phyloP scores from a whole-genome alignment of 192 early-diverging fungal genomes.

The Spizellomyces sp. region DNA sequence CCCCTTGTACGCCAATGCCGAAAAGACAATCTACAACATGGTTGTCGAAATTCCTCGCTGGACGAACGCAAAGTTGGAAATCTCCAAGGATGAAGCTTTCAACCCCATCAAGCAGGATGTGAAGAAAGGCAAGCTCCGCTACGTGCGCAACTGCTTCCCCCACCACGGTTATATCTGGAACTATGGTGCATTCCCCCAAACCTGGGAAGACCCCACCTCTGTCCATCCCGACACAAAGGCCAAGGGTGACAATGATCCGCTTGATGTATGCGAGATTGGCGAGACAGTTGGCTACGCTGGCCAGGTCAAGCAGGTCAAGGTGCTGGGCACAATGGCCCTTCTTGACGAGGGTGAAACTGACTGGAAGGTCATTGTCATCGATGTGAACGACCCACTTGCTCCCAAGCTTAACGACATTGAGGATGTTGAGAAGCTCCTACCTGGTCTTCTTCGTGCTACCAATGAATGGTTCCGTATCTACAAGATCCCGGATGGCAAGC shows the following conservation, averaged over 20 bases:
- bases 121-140: conserved; percentile 99
- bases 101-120: conserved; percentile 99
- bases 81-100: conserved; percentile 92
- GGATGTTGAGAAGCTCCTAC: conserved; percentile 97
- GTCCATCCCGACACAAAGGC: conserved; percentile 93
- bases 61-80: conserved; percentile 99
- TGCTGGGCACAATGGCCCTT: conserved; percentile 97
- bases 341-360: conserved; percentile 99
- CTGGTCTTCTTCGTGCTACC: conserved; percentile 92
- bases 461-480: conserved; percentile 99
- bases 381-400: conserved; percentile 96
- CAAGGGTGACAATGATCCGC: conserved; percentile 94
- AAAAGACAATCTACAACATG: conserved; percentile 95
- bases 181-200: conserved; percentile 99
- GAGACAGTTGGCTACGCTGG: conserved; percentile 88
- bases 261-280: conserved; percentile 99
- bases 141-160: conserved; percentile 98
- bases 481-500: conserved; percentile 99
- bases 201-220: conserved; percentile 97
- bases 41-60: conserved; percentile 98
- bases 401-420: conserved; percentile 98
- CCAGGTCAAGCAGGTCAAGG: conserved; percentile 99
- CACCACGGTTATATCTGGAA: conserved; percentile 99
- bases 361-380: conserved; percentile 99
- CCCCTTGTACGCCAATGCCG: conserved; percentile 89